Evolutionary conservation across 805 yeast genomes (phyloP), one percentile per base, ranked within the genome.

Genomic region (Pichia phayaonensis): DNA sequence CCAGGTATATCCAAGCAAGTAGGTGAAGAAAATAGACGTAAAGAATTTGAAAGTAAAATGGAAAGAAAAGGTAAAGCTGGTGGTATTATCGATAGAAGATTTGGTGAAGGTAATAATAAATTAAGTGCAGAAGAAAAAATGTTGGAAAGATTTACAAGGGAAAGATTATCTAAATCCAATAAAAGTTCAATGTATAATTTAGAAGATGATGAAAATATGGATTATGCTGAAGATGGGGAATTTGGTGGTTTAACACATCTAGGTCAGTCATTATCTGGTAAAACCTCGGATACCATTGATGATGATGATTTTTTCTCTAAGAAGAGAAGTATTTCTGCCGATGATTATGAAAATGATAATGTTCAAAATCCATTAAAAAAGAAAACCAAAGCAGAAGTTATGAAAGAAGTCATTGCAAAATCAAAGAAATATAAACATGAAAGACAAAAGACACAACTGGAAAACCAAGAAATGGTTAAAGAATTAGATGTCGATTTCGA

Each of bases 101-200:
- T 94, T 66, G 99, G 99, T 64, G 99, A 94, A 63, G 77, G 79
- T 56, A 84, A 88, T 66, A 65, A 72, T 8, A 66, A 72, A 45
- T 61, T 94, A 72, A 78, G 84, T n/a, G 82, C 82, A 13, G 98
- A 94, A 67, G 97, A 94, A 58, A 88, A 86, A 66, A 90, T 90
- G 96, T 77, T 94, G 69, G 96, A 86, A 63, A 82, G 99, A 71
- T 94, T 89, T 72, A 87, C 97, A 4, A 80, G 84, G 50, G 98
- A 92, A 71, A 77, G 86, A 63, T 95, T 89, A 65, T 61, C 75
- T 18, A 76, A 77, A 52, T 64, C 77, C 2, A 70, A 79, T n/a
- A 82, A 76, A 57, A 71, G 74, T 41, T 78, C 81, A 29, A 61
- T 86, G 54, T 92, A 80, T 60, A 84, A 86, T 61, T 77, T 90